Conservation (phyloP, 768 basidiomycete genomes). For the Serendipita sp. region DNA sequence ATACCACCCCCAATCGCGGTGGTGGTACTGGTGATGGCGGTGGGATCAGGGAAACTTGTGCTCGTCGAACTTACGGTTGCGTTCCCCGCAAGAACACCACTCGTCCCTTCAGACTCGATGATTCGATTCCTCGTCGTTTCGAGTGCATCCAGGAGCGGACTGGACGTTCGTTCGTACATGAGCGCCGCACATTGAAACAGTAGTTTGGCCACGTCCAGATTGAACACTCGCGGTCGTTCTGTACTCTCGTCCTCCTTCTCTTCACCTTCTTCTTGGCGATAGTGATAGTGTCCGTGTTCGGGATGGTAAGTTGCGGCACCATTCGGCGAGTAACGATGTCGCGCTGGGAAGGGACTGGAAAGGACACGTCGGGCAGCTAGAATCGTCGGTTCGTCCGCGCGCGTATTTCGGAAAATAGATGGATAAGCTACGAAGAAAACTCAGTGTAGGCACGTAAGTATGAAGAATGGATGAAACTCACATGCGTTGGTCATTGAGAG, state of each 20-base stretch:
- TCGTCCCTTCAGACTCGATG: too few relatives aligned
- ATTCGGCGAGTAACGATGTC: not conserved
- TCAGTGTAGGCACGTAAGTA: too few relatives aligned
- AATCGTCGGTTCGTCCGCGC: conserved; percentile 10
- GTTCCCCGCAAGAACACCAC: too few relatives aligned
- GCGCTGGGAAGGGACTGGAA: conserved; percentile 5
- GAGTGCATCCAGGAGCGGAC: conserved; percentile 10
- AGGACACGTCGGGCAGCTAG: conserved; percentile 9
- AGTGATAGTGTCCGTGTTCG: not conserved
- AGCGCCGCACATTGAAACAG: conserved; percentile 15
- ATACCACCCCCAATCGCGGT: not conserved
- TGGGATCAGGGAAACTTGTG: not conserved
- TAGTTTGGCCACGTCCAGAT: conserved; percentile 13
- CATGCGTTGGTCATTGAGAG: conserved; percentile 12
- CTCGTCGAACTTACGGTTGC: not conserved
- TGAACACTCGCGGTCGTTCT: conserved; percentile 11
- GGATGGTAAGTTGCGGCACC: too few relatives aligned
- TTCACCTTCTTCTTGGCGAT: not conserved
- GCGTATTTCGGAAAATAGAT: conserved; percentile 11
- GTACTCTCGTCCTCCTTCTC: too few relatives aligned
- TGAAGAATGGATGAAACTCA: not conserved
- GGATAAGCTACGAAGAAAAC: conserved; percentile 9
- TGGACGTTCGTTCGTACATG: conserved; percentile 14
- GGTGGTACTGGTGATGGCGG: not conserved
- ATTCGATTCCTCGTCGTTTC: conserved; percentile 1